Evolutionary conservation across 2,329 filamentous ascomycete species (phyloP), one percentile per base, ranked within the genome.

Genomic region (Madurella mycetomatis): DNA sequence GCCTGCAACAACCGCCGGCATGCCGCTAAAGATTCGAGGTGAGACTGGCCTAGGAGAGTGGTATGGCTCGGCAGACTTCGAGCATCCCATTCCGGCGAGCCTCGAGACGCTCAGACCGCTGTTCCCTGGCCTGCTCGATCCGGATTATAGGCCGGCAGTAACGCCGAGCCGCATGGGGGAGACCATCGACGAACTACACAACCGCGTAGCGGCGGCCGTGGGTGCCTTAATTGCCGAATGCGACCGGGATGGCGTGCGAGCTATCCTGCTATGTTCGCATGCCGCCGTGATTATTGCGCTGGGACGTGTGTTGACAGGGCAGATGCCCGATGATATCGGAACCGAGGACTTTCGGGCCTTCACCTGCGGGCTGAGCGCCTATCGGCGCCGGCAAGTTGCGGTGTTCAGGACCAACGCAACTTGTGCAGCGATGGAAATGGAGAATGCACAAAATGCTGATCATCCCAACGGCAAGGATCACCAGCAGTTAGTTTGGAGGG

Each of bases 241-340:
- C 55, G 91, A 96, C 66, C 70, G 71, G n/a, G 78, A 87, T 47
- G 82, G 84, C n/a, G 76, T 81, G 40, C 83, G 81, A 63, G 80
- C 88, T 0, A 78, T 96, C 19, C 71, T 96, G 41, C 78, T 99
- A 40, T 96, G 90, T 72, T 87, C 89, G 1, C 94, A 99, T 73
- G 94, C 94, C 1, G 94, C 94, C 4, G 84, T 86, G 11, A 81
- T 97, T 65, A 96, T 99, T 67, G 87, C 88, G 9, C 81, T 94
- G 61, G 92, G 92, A 1, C 81, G 94, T 41, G 85, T 84, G 1
- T 74, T 99, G 63, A 96, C 92, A 1, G 91, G 90, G 0, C 65
- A 71, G 17, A 85, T 92, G 79, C 92, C 92, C 0, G 79, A 83
- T 1, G 83, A 87, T 66, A 76, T 84, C 31, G 82, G 82, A 8